Percentiles rank a stretch among this genome's conserved stretches.
phyloP scores from a whole-genome alignment of 2,329 filamentous ascomycete genomes.

The Myrmaecium sp. region DNA sequence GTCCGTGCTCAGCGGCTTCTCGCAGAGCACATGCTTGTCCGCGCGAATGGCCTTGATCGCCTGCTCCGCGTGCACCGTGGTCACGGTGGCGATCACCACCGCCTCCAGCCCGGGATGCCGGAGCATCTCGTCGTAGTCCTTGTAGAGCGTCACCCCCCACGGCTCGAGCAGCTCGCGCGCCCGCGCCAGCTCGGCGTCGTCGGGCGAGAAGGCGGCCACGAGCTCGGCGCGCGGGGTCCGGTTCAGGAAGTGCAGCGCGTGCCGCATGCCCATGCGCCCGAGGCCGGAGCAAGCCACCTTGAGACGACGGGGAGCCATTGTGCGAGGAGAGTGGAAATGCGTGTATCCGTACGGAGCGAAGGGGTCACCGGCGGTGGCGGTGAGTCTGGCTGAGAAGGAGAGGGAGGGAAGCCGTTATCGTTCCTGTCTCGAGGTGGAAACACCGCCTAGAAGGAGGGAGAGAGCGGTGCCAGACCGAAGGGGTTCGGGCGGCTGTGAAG shows the following conservation, averaged over 20 bases:
- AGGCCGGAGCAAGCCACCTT: constrained; percentile 29
- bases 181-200: constrained; percentile 28
- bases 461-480: no score
- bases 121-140: constrained; percentile 39
- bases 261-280: constrained; percentile 32
- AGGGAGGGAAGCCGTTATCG: no score
- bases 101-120: constrained; percentile 37
- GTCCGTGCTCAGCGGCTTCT: constrained; percentile 43
- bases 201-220: constrained; percentile 30
- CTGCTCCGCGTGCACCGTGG: constrained; percentile 39
- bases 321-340: no score
- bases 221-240: constrained; percentile 28
- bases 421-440: no score
- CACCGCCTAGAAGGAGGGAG: no score
- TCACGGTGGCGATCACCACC: constrained; percentile 37
- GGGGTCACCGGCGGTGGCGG: no score
- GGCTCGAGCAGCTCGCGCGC: constrained; percentile 33
- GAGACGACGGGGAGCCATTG: constrained; percentile 24
- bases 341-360: no score
- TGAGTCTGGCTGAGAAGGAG: no score
- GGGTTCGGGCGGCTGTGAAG: no score
- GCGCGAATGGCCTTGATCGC: constrained; percentile 38
- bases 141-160: constrained; percentile 35
- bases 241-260: constrained; percentile 30
- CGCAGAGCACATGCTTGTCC: constrained; percentile 40